Percentiles rank a stretch among this genome's conserved stretches.
phyloP scores from a whole-genome alignment of 306 rosid genomes.

The Citrullus colocynthis region DNA sequence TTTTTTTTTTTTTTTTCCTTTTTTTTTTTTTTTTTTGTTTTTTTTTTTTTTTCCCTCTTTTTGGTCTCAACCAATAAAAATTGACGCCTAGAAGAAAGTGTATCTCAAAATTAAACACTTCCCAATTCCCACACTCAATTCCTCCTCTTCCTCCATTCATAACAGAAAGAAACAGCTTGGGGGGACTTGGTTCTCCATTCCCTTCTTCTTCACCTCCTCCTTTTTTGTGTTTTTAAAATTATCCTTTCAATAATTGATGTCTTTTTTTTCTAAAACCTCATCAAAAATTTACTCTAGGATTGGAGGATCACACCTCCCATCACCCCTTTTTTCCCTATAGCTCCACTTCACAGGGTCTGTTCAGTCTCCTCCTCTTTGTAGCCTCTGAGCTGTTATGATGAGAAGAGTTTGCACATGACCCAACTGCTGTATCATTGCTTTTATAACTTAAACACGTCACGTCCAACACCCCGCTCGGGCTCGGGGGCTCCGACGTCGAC shows the following conservation, averaged over 20 bases:
- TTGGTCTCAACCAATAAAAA: conserved; percentile 7
- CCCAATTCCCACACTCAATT: background rate
- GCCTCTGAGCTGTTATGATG: conserved; percentile 39
- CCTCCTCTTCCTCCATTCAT: background rate
- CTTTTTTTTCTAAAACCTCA: conserved; percentile 15
- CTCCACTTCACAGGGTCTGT: conserved; percentile 53
- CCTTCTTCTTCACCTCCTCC: background rate
- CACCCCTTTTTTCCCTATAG: conserved; percentile 14
- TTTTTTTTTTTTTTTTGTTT: too few relatives aligned
- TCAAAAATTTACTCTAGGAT: conserved; percentile 15
- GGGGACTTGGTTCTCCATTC: background rate
- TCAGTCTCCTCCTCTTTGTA: conserved; percentile 81
- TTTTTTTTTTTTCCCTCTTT: background rate
- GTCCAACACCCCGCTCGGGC: conserved; percentile 81
- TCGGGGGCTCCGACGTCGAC: conserved; percentile 41
- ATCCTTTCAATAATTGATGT: conserved; percentile 1
- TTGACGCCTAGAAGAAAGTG: conserved; percentile 14
- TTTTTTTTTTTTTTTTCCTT: background rate
- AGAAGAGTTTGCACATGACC: conserved; percentile 57
- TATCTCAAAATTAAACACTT: conserved; percentile 19
- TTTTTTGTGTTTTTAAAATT: background rate
- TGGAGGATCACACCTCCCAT: conserved; percentile 21
- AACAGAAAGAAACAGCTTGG: background rate
- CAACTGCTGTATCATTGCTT: conserved; percentile 52
- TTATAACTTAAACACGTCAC: conserved; percentile 66